Conservation (phyloP, 495 filamentous ascomycete genomes). For the Penicillium steckii region DNA sequence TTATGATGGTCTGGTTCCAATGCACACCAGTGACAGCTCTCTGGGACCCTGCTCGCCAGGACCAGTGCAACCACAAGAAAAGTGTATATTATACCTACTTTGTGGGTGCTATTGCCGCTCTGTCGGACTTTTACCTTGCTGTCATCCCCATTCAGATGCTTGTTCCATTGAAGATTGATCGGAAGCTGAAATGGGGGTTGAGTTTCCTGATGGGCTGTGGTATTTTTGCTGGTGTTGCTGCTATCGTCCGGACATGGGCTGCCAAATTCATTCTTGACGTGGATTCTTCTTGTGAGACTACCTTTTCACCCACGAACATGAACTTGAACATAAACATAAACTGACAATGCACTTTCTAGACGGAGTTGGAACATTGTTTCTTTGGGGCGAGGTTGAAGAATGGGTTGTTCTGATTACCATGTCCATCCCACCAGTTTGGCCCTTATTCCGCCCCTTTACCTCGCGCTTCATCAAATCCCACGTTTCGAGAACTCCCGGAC, state of each 20-base stretch:
- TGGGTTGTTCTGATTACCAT: conserved; percentile 29
- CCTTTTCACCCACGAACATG: not conserved
- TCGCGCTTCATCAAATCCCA: conserved; percentile 24
- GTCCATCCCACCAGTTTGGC: conserved; percentile 29
- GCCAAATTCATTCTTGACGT: conserved; percentile 22
- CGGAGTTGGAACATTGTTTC: conserved; percentile 22
- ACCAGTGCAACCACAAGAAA: conserved; percentile 19
- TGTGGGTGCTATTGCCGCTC: conserved; percentile 20
- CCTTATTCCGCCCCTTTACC: conserved; percentile 25
- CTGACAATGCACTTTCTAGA: conserved; percentile 13
- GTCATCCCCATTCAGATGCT: conserved; percentile 26
- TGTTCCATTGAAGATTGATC: conserved; percentile 20
- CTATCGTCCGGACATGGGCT: conserved; percentile 26
- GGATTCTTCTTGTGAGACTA: conserved; percentile 23
- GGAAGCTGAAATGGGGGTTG: conserved; percentile 28
- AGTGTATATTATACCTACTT: conserved; percentile 29
- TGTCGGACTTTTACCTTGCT: conserved; percentile 26
- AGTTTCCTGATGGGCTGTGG: conserved; percentile 29
- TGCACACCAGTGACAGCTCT: conserved; percentile 19
- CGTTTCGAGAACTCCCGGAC: conserved; percentile 7
- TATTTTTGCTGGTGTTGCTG: conserved; percentile 25
- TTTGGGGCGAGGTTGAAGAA: conserved; percentile 28
- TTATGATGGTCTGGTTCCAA: conserved; percentile 25
- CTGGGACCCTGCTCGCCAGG: conserved; percentile 22
- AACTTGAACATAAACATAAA: not conserved